These are phyloP conservation scores for Flaveria ramosissima DNA, from an alignment of 129 eudicot species.

Conservation along the genomic window DNA sequence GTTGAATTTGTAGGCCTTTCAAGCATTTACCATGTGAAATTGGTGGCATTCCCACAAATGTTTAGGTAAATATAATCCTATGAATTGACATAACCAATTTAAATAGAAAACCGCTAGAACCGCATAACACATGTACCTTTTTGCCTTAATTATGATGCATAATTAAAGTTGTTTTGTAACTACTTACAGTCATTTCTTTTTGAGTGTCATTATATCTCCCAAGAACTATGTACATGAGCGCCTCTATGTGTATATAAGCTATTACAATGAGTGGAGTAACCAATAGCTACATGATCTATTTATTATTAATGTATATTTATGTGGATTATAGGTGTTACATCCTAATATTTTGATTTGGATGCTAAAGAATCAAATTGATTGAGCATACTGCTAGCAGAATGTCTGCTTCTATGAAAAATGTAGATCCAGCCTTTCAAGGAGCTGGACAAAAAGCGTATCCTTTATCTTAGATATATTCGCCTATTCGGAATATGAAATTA, in stretches of 20 bases:
- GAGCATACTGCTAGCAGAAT: slow-evolving; percentile 34
- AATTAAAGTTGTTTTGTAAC: too few relatives aligned
- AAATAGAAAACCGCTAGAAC: too few relatives aligned
- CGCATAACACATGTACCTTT: neutral
- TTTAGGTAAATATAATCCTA: neutral
- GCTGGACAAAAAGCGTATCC: slow-evolving; percentile 97
- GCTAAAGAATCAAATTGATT: neutral
- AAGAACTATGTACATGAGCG: too few relatives aligned
- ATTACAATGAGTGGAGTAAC: neutral
- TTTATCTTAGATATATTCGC: slow-evolving; percentile 16
- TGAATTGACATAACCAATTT: neutral
- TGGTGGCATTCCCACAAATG: neutral
- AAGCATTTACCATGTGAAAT: neutral
- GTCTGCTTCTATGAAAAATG: slow-evolving; percentile 73
- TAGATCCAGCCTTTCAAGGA: slow-evolving; percentile 89
- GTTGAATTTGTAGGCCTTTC: neutral
- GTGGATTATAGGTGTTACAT: neutral
- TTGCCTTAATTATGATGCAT: too few relatives aligned
- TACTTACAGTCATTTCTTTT: too few relatives aligned
- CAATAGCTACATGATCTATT: neutral
- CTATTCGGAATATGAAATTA: neutral
- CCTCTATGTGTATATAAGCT: neutral
- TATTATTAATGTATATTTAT: neutral
- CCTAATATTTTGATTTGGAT: neutral
- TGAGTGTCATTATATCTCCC: too few relatives aligned